Base-by-base conservation (phyloP, 768 basidiomycete species). In the Amanita pallidorosea region DNA sequence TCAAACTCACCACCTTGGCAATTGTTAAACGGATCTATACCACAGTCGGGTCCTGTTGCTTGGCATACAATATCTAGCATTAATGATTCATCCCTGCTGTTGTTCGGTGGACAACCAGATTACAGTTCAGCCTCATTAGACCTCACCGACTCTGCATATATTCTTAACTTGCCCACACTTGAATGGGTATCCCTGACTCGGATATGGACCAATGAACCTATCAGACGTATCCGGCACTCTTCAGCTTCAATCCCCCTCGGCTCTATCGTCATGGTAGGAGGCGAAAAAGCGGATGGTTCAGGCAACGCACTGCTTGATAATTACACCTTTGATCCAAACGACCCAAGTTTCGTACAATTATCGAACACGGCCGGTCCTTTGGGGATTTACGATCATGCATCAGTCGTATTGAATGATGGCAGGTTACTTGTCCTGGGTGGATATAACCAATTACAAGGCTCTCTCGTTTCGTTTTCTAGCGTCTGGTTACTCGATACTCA, bases 261-360 rank as follows among this genome's bases (percentile, higher is more conserved):
- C 5, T 66, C 69, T 41, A 70, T 88, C 9, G 88, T 75, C 66
- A 72, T 94, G 33, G 73, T 85, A 42, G 92, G 92, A 3, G 92
- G 92, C 7, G 76, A 85, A 65, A 81, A 75, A 58, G 79, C 79
- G n/a, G 92, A 95, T 62, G 88, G 80, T 11, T 93, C 90, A 7
- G 72, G 72, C 1, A 68, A 65, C 45, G 76, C 70, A 0, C 81
- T 85, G 59, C 68, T 74, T 5, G 80, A 85, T 42, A 75, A 84
- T 50, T 89, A 80, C 57, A 61, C 74, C 18, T 90, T 88, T 65
- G 61, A 75, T 56, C 73, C 80, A 15, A 65, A 57, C 9, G 55
- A 56, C 3, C 69, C 71, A 20, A 64, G 70, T 5, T 93, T 91
- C 63, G 67, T 70, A 1, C 61, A 62, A 9, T 65, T 91, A 25